Base-by-base conservation (phyloP, 805 yeast species). In the Saccharomycopsis olivae region DNA sequence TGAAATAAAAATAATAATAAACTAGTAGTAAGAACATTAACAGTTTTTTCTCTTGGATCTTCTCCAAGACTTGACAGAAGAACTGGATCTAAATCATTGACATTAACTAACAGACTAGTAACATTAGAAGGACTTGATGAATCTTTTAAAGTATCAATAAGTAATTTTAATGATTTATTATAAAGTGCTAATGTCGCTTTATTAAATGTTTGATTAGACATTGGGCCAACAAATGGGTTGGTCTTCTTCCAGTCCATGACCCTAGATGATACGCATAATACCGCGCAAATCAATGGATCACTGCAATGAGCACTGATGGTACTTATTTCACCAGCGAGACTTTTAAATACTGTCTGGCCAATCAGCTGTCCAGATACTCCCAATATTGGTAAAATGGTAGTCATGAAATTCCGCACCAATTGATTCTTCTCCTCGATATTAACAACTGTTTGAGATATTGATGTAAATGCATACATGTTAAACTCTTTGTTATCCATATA, bases 1-100 rank as follows among this genome's bases (percentile, higher is more conserved):
- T 45, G 47, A 4, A 45, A 29, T 4, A 33, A 36, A 30, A 45
- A 45, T 11, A 45, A 20, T 15, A 45, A 21, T 13, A 45, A 19
- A 15, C 30, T 23, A 6, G 41, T 16, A 13, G 34, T 36, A 24
- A 36, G 18, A 13, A 36, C 13, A 15, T 36, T 13, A 6, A 29
- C 16, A 16, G 14, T 30, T 16, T 30, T 20, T n/a, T 10, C 14
- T 5, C 14, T 15, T 5, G 14, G 5, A 28, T 28, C 30, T 28
- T 28, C 15, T 28, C 10, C 25, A 23, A 23, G 6, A 23, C 10
- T 23, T 23, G 25, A 23, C 10, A 23, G 10, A 6, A 23, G 10
- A 8, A 23, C 6, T 23, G 25, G 10, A 23, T 23, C 25, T n/a
- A n/a, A n/a, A n/a, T n/a, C n/a, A n/a, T n/a, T n/a, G n/a, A n/a